Conservation (phyloP, 257 asterid genomes). For the Handroanthus guayacan region DNA sequence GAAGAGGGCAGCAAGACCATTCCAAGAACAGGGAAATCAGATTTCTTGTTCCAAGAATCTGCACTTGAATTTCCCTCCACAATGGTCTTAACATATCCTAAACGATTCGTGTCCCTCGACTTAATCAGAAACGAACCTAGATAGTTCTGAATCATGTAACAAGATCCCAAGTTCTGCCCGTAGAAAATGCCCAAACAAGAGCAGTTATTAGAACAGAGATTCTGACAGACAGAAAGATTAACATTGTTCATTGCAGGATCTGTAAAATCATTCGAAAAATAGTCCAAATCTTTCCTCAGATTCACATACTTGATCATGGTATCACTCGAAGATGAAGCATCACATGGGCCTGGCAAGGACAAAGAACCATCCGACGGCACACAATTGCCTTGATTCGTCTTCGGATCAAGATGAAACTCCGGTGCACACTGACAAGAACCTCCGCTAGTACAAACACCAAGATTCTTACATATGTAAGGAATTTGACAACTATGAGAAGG, state of each 20-base stretch:
- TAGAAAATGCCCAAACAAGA: conserved; percentile 71
- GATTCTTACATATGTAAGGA: conserved; percentile 48
- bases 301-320: conserved; percentile 42
- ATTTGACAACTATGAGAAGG: conserved; percentile 55
- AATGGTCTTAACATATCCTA: conserved; percentile 52
- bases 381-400: conserved; percentile 38
- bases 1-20: conserved; percentile 17
- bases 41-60: neutral
- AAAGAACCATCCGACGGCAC: conserved; percentile 47
- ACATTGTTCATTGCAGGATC: conserved; percentile 40
- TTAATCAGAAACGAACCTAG: conserved; percentile 57
- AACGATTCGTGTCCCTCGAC: conserved; percentile 32
- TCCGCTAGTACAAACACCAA: conserved; percentile 53
- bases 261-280: conserved; percentile 59
- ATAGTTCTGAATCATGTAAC: conserved; percentile 52
- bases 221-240: conserved; percentile 51
- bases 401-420: conserved; percentile 45
- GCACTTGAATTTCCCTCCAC: neutral
- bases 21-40: neutral
- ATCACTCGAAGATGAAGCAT: conserved; percentile 28
- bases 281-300: conserved; percentile 51
- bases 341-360: conserved; percentile 53
- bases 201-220: conserved; percentile 65
- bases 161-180: conserved; percentile 58
- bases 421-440: conserved; percentile 68